phyloP scores from a whole-genome alignment of 192 early-diverging fungal species.

The Linnemannia hyalina region DNA sequence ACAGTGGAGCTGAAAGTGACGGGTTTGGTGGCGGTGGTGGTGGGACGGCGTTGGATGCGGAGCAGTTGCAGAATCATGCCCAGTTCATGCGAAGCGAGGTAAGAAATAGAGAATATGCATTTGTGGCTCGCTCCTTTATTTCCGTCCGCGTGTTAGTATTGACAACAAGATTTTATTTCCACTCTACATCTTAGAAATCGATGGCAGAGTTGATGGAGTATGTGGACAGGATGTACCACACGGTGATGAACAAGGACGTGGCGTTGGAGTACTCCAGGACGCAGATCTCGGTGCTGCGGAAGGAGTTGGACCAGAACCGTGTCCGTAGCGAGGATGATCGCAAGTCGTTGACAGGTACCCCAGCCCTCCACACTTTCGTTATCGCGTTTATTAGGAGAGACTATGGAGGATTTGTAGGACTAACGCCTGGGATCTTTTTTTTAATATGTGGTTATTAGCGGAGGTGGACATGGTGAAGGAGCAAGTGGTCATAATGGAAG shows the following conservation, averaged over 20 bases:
- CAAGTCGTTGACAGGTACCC: constrained; percentile 35
- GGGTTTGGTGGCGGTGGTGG: neutral
- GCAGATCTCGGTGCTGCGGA: constrained; percentile 18
- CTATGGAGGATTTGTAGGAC: neutral
- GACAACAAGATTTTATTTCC: no score
- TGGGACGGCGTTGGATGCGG: constrained; percentile 10
- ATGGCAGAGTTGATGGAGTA: constrained; percentile 22
- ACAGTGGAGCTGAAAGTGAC: neutral
- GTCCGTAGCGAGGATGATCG: constrained; percentile 6
- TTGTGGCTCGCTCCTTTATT: neutral
- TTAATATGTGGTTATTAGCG: neutral
- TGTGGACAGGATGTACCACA: constrained; percentile 29
- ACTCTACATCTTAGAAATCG: neutral
- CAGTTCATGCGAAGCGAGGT: constrained; percentile 27
- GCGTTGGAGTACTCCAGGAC: constrained; percentile 25
- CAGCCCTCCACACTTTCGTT: neutral
- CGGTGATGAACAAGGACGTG: constrained; percentile 28
- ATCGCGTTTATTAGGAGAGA: neutral
- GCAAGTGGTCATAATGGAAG: constrained; percentile 43
- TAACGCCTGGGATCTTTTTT: neutral
- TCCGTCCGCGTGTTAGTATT: no score
- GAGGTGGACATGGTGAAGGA: constrained; percentile 31
- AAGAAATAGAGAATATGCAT: neutral
- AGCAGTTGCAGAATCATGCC: constrained; percentile 19
- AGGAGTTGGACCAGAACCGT: constrained; percentile 28